Evolutionary conservation across 1,284 basidiomycete species (phyloP).

Genomic region (Trichosporon sp.): DNA sequence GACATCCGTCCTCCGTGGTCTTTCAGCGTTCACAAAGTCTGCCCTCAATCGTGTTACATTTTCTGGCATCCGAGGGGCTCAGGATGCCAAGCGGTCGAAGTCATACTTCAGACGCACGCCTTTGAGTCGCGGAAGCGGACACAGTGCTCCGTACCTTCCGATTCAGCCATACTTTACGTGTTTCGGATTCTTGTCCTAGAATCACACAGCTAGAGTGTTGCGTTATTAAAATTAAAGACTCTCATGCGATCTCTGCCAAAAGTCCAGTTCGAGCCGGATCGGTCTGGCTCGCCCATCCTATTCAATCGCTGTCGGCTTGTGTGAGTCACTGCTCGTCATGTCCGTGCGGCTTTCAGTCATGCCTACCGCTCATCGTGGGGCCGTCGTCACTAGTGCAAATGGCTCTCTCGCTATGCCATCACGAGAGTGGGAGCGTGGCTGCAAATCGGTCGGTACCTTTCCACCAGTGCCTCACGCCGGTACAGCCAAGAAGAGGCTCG

Average conservation of each 20-base stretch:
- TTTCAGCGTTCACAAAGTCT: neutral
- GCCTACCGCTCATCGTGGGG: neutral
- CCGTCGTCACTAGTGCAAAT: neutral
- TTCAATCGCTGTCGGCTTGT: neutral
- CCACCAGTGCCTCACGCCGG: neutral
- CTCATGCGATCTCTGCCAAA: neutral
- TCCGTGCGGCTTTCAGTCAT: neutral
- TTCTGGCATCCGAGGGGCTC: neutral
- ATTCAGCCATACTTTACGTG: neutral
- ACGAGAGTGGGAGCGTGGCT: neutral
- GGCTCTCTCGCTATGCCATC: neutral
- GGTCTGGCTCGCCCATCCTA: neutral
- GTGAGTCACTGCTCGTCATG: neutral
- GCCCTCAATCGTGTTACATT: neutral
- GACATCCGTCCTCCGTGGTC: neutral
- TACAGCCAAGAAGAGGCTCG: neutral
- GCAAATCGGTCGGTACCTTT: conserved; percentile 17
- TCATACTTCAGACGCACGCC: neutral
- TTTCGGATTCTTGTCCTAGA: neutral
- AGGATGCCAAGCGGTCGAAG: neutral
- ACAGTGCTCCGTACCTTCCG: too few relatives aligned
- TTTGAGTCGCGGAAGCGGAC: too few relatives aligned
- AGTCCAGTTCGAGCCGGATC: neutral
- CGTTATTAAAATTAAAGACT: neutral
- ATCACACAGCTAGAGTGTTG: neutral